Conservation (phyloP, 345 rosid species). For the Clarkia xantiana region DNA sequence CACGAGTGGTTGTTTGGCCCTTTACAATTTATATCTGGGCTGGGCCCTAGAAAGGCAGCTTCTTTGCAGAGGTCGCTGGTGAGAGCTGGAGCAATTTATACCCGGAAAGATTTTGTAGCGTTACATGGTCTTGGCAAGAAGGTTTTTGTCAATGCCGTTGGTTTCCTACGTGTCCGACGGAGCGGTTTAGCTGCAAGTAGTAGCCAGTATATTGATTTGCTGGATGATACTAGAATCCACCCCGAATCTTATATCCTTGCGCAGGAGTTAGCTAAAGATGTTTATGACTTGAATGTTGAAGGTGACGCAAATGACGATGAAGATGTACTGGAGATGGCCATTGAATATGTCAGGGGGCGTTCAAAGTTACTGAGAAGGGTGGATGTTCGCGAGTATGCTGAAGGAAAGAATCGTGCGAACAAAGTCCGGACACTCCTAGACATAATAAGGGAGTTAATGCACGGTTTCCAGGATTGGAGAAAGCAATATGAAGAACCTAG, state of each 20-base stretch:
- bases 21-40: slow-evolving; percentile 83
- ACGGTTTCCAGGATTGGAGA: slow-evolving; percentile 91
- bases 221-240: slow-evolving; percentile 97
- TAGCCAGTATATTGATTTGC: slow-evolving; percentile 83
- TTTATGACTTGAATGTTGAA: slow-evolving; percentile 48
- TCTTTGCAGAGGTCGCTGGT: slow-evolving; percentile 87
- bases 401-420: slow-evolving; percentile 37
- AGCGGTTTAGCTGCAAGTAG: slow-evolving; percentile 93
- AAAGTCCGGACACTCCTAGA: slow-evolving; percentile 64
- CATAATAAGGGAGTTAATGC: slow-evolving; percentile 63
- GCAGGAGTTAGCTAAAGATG: slow-evolving; percentile 82
- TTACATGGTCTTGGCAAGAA: slow-evolving; percentile 77
- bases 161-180: slow-evolving; percentile 78
- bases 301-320: slow-evolving; percentile 84
- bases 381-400: slow-evolving; percentile 41
- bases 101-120: slow-evolving; percentile 64
- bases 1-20: slow-evolving; percentile 97
- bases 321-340: slow-evolving; percentile 91
- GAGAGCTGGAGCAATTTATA: slow-evolving; percentile 81
- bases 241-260: slow-evolving; percentile 92
- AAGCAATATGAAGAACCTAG: slow-evolving; percentile 62
- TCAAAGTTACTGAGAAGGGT: slow-evolving; percentile 53
- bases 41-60: slow-evolving; percentile 95
- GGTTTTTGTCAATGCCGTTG: slow-evolving; percentile 89
- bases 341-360: slow-evolving; percentile 84